Evolutionary conservation across 306 rosid species (phyloP).

Genomic region (Vicia faba): DNA sequence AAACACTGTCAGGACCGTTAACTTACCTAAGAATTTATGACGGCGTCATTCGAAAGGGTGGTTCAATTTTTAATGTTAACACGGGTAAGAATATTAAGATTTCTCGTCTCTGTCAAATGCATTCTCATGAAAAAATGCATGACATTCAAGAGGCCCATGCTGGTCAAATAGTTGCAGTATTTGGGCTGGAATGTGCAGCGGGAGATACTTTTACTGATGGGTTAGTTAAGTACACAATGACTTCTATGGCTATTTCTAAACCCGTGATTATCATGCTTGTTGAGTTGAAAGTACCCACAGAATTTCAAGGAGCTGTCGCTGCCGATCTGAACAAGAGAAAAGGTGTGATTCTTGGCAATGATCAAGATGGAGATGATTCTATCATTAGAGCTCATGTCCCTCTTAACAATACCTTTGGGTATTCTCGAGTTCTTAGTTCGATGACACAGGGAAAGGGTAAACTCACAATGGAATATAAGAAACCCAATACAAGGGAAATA

Average conservation of each 20-base stretch:
- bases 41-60: not conserved
- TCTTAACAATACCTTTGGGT: slow-evolving; percentile 85
- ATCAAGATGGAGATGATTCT: slow-evolving; percentile 66
- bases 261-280: slow-evolving; percentile 46
- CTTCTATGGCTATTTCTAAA: slow-evolving; percentile 97
- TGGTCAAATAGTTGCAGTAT: not conserved
- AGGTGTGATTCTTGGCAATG: too few relatives aligned
- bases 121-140: not conserved
- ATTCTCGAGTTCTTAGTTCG: slow-evolving; percentile 79
- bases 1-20: not conserved
- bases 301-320: slow-evolving; percentile 53
- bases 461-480: not conserved
- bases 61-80: not conserved
- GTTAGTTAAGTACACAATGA: slow-evolving; percentile 83
- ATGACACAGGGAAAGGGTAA: slow-evolving; percentile 68
- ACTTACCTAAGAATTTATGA: not conserved
- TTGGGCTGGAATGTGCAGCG: slow-evolving; percentile 26
- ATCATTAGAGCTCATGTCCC: slow-evolving; percentile 83
- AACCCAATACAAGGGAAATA: not conserved
- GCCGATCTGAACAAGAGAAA: too few relatives aligned
- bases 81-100: not conserved
- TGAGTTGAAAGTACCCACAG: slow-evolving; percentile 88
- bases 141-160: not conserved
- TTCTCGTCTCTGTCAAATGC: not conserved
- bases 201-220: slow-evolving; percentile 98